Conservation (phyloP, 768 basidiomycete genomes). For the Thelephora ganbajun region DNA sequence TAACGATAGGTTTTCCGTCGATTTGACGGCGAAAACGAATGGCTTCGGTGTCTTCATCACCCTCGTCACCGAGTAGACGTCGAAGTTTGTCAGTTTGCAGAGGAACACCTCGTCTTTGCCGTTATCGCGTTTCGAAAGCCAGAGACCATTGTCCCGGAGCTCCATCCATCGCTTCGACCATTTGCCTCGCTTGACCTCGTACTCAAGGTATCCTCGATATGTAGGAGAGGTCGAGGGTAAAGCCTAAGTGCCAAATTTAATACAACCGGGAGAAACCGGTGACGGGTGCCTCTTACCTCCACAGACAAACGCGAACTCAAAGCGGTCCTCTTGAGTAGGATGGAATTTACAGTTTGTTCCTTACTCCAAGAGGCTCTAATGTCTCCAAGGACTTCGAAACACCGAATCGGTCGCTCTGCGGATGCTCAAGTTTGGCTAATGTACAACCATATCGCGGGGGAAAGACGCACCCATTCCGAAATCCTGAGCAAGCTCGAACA, state of each 20-base stretch:
- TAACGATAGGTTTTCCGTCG: constrained; percentile 70
- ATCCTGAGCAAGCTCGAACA: constrained; percentile 83
- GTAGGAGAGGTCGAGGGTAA: constrained; percentile 32
- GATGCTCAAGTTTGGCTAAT: constrained; percentile 1
- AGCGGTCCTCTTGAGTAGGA: constrained; percentile 65
- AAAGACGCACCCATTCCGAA: constrained; percentile 73
- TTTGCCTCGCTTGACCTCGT: constrained; percentile 84
- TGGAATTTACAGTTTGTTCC: constrained; percentile 64
- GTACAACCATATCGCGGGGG: not conserved
- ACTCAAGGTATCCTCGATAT: constrained; percentile 61
- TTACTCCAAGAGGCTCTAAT: constrained; percentile 83
- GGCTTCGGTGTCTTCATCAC: constrained; percentile 71
- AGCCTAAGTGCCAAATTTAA: constrained; percentile 28
- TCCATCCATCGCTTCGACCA: constrained; percentile 91
- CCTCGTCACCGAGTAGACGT: constrained; percentile 71
- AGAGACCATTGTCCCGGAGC: constrained; percentile 75
- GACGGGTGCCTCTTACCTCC: constrained; percentile 28
- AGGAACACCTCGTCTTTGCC: constrained; percentile 74
- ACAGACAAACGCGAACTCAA: constrained; percentile 45
- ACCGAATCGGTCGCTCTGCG: constrained; percentile 81
- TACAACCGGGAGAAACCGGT: constrained; percentile 6
- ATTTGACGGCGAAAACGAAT: constrained; percentile 79
- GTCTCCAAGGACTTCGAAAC: constrained; percentile 72
- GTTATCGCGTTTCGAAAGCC: constrained; percentile 85
- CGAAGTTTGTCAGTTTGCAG: constrained; percentile 81